Evolutionary conservation across 75 land plant genomes (phyloP), one percentile per base, ranked within the genome.

Genomic region (Picea glauca): DNA sequence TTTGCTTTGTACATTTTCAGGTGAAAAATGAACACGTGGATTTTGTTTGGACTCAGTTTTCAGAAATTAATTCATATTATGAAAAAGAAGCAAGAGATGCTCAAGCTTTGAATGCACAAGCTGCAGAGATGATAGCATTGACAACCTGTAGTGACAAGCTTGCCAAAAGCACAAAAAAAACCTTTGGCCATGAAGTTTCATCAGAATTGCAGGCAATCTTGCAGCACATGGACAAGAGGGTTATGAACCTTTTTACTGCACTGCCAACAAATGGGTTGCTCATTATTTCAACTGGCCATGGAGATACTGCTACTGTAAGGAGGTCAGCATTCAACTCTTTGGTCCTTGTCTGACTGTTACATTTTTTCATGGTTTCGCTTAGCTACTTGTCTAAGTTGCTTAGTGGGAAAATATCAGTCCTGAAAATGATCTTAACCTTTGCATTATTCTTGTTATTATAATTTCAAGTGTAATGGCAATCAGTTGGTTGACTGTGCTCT

Each of bases 31-130:
- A 85, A n/a, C 67, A 80, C 31, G 86, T 89, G 5, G 85, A 86
- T 33, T 93, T 96, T 78, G 77, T 96, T 59, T 96, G 99, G 99
- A 85, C 88, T 5, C 99, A 90, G 57, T 93, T 96, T 82, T 82
- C 99, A 43, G 99, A 91, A 58, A 73, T 96, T 76, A 77, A 85
- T 66, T 72, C 88, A 1, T 92, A 87, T 80, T 82, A 83, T 60
- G 88, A 83, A 62, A 88, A 85, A 17, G 88, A 86, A 83, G 89
- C 93, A 50, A 83, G 87, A 59, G 83, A 90, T 78, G 70, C 43
- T 14, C 87, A 86, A 32, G 78, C 78, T 61, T 78, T 90, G 35
- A 84, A 87, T 80, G 76, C 70, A 14, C 87, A 84, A 58, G 74
- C 85, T 70, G 96, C 99, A 14, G 90, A 92, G 77, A 75, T 88